Evolutionary conservation across 495 filamentous ascomycete species (phyloP).

Genomic region (Hypoxylon subgilvum): DNA sequence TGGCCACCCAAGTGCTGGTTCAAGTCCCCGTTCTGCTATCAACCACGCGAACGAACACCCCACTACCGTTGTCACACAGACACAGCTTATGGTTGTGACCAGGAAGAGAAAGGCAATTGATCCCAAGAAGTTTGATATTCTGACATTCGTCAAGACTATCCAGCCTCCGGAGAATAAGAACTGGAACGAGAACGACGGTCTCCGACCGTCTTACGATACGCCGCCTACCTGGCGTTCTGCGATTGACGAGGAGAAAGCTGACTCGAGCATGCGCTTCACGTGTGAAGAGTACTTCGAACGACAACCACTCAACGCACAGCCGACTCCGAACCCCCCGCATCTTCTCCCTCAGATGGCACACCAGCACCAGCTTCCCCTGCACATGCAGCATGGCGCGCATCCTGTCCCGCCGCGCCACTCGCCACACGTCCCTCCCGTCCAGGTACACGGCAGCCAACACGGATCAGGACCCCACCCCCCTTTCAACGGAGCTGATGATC

Average conservation of each 20-base stretch:
- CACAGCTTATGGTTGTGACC: conserved; percentile 55
- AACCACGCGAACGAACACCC: conserved; percentile 51
- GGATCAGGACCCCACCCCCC: conserved; percentile 65
- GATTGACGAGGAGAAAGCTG: conserved; percentile 65
- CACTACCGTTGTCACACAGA: conserved; percentile 38
- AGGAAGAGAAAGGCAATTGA: conserved; percentile 69
- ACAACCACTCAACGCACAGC: conserved; percentile 60
- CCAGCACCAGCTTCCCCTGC: conserved; percentile 78
- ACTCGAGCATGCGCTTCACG: conserved; percentile 61
- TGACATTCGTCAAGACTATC: conserved; percentile 74
- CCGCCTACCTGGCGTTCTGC: conserved; percentile 76
- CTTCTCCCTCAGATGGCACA: conserved; percentile 64
- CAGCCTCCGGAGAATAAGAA: conserved; percentile 70
- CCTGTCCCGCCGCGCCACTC: conserved; percentile 60
- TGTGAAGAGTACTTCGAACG: conserved; percentile 80
- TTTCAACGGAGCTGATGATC: conserved; percentile 75
- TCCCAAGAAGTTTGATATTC: conserved; percentile 60
- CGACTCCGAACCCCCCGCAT: conserved; percentile 69
- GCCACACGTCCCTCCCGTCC: conserved; percentile 68
- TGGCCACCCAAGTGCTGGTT: conserved; percentile 63
- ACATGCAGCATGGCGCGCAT: conserved; percentile 59
- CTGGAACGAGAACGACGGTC: conserved; percentile 72
- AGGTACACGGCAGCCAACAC: conserved; percentile 67
- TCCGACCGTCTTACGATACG: conserved; percentile 78
- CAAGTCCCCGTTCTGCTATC: conserved; percentile 66